Evolutionary conservation across 78 protist genomes (phyloP), one percentile per base, ranked within the genome.

Genomic region (Dictyostelium firmibasis): DNA sequence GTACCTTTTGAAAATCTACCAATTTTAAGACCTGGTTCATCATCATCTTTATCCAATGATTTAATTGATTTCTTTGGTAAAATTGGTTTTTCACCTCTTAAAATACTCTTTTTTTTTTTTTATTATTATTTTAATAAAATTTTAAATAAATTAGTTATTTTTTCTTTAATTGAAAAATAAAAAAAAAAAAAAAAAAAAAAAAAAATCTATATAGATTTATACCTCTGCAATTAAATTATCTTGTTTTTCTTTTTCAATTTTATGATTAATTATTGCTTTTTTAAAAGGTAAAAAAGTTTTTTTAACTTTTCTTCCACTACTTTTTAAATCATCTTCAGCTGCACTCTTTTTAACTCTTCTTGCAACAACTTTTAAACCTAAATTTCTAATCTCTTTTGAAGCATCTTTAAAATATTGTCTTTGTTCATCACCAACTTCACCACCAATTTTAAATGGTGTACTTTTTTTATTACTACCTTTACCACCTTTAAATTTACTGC

Each of bases 251-350:
- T 57, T 81, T 57, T 81, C 69, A 27, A 38, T 23, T 81, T 57
- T 53, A 16, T 53, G 47, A 20, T 41, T 81, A 31, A 11, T 27
- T 16, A 31, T 53, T 31, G 75, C 86, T 33, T 27, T 57, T 81
- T 81, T 81, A 31, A 81, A 31, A 53, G 86, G 86, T 27, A 81
- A 43, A 81, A 14, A 60, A 5, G 41, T 16, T 33, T 44, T 53
- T 57, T 81, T 81, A 57, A 81, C 74, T 81, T 81, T 81, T 81
- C 86, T 81, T 13, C 86, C 86, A 57, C 69, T 33, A 3, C 10
- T 31, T 57, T 3, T 33, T 81, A 81, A 31, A 57, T 81, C 60
- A 18, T 81, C 74, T 14, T 31, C 33, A 4, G 57, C 74, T 6
- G 60, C 43, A 11, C 35, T 29, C 35, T 25, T 81, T 81, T 81